phyloP scores from a whole-genome alignment of 2,329 filamentous ascomycete genomes.

The Drechslerella coelobrocha region DNA sequence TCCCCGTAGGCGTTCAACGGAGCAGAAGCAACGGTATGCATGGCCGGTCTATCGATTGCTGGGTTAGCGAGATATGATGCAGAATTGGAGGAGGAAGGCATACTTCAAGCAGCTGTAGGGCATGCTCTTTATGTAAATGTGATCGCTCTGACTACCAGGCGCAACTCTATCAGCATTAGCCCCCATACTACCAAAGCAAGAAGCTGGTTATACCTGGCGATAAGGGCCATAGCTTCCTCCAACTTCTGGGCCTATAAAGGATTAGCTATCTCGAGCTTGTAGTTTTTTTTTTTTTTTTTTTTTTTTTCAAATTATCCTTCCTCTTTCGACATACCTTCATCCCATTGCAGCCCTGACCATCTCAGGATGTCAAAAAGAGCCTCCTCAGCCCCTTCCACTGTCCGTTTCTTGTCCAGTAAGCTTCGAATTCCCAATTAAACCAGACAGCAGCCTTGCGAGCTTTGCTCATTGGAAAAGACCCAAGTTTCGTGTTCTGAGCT shows the following conservation, averaged over 20 bases:
- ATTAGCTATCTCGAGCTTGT: no score
- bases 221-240: conserved; percentile 86
- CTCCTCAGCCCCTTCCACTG: conserved; percentile 79
- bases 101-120: conserved; percentile 69
- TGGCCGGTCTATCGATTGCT: conserved; percentile 62
- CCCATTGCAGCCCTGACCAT: conserved; percentile 92
- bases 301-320: background rate
- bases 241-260: conserved; percentile 71
- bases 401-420: conserved; percentile 71
- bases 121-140: conserved; percentile 73
- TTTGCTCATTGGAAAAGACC: background rate
- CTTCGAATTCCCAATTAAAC: conserved; percentile 46
- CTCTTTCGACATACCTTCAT: conserved; percentile 71
- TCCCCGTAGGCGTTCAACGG: conserved; percentile 71
- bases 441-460: conserved; percentile 41
- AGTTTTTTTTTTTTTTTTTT: no score
- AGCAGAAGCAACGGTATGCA: conserved; percentile 95
- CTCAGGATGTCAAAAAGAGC: conserved; percentile 77
- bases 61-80: conserved; percentile 2
- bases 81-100: background rate
- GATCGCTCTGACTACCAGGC: conserved; percentile 75
- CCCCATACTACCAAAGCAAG: background rate
- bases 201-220: conserved; percentile 68
- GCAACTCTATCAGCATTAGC: conserved; percentile 40
- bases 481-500: conserved; percentile 43